These are phyloP conservation scores for Candida xyloterini DNA, from an alignment of 805 yeast genomes.

Conservation along the genomic window DNA sequence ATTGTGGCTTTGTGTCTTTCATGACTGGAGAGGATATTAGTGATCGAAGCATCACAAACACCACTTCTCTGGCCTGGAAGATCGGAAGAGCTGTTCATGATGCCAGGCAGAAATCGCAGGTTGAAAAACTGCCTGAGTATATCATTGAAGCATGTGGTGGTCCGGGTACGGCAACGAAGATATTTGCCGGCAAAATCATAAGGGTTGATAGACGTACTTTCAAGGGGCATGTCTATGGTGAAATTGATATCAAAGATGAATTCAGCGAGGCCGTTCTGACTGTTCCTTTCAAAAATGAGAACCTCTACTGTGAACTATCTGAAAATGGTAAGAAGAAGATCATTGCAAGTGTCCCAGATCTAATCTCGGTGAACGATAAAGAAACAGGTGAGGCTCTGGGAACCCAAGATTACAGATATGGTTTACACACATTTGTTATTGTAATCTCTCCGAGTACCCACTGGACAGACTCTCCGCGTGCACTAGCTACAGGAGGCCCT, in stretches of 20 bases:
- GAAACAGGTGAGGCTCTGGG: conserved; percentile 42
- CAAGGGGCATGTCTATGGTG: conserved; percentile 44
- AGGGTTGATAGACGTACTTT: conserved; percentile 38
- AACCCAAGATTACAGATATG: conserved; percentile 44
- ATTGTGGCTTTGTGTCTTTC: conserved; percentile 30
- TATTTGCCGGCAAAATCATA: conserved; percentile 41
- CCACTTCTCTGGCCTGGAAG: conserved; percentile 43
- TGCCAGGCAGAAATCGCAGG: conserved; percentile 34
- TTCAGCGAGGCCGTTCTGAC: conserved; percentile 13
- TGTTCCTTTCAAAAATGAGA: conserved; percentile 47
- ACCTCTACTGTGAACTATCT: conserved; percentile 33
- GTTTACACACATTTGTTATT: conserved; percentile 39
- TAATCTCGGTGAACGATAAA: conserved; percentile 37
- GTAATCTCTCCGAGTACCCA: conserved; percentile 34
- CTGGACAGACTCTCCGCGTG: conserved; percentile 35
- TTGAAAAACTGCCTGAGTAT: conserved; percentile 32
- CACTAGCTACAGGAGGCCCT: conserved; percentile 41
- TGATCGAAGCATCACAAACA: conserved; percentile 33
- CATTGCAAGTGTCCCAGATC: conserved; percentile 40
- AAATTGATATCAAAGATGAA: conserved; percentile 28
- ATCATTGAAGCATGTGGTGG: conserved; percentile 39
- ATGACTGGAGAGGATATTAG: conserved; percentile 1
- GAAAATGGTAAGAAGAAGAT: conserved; percentile 18
- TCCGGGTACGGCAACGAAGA: conserved; percentile 27
- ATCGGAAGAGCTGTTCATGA: conserved; percentile 40